Percentiles rank a stretch among this genome's conserved stretches.
These are phyloP conservation scores for Magnaporthales sp. DNA, from an alignment of 2,329 filamentous ascomycete species.

Conservation along the genomic window DNA sequence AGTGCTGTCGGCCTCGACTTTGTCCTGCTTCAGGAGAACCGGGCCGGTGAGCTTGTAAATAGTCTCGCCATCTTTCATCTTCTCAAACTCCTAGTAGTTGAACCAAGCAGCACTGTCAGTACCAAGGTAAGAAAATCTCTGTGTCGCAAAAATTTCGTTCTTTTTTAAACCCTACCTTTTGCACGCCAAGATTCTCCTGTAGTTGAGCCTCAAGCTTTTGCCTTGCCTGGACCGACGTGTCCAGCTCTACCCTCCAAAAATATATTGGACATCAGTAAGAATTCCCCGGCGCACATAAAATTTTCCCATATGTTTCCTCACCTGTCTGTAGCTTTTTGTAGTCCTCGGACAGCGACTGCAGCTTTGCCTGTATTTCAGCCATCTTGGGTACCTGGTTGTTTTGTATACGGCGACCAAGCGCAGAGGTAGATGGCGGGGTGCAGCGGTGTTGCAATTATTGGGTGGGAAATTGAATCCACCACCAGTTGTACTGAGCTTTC, in stretches of 20 bases:
- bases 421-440: not conserved
- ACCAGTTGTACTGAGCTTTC: not conserved
- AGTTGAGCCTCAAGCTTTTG: conserved; percentile 92
- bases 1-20: conserved; percentile 78
- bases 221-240: conserved; percentile 64
- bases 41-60: conserved; percentile 97
- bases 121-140: not conserved
- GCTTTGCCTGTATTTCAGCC: conserved; percentile 64
- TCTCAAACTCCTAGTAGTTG: conserved; percentile 64
- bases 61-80: conserved; percentile 69
- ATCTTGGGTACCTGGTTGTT: conserved; percentile 29
- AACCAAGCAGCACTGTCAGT: not conserved
- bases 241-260: conserved; percentile 57
- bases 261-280: not conserved
- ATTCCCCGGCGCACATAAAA: not conserved
- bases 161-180: conserved; percentile 50
- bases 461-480: not conserved
- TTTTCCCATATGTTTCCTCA: conserved; percentile 19
- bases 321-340: conserved; percentile 83
- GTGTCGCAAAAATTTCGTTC: not conserved
- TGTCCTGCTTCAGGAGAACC: conserved; percentile 90
- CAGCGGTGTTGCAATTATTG: not conserved
- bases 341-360: conserved; percentile 79
- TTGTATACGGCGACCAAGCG: not conserved
- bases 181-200: conserved; percentile 84